Conservation (phyloP, 2,329 filamentous ascomycete species). For the Monosporascus cannonballus region DNA sequence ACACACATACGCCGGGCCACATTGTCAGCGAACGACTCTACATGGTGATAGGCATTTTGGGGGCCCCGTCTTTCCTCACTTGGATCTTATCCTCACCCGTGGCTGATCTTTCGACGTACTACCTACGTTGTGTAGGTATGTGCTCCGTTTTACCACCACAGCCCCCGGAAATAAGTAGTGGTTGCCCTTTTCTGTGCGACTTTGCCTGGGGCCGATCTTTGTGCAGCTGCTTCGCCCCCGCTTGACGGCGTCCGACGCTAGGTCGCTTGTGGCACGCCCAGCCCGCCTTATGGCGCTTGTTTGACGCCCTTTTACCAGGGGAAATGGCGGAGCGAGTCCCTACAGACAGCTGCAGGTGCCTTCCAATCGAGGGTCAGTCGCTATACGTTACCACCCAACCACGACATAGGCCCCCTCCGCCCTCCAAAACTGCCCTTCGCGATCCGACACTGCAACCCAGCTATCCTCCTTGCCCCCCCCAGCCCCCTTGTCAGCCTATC, state of each 20-base stretch:
- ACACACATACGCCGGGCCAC: not conserved
- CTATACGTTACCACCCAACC: not conserved
- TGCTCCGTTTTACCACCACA: no score
- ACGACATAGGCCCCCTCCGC: not conserved
- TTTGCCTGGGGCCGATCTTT: no score
- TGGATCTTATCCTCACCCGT: no score
- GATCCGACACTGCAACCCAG: not conserved
- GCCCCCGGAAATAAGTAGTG: no score
- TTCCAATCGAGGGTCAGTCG: not conserved
- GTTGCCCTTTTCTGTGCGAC: no score
- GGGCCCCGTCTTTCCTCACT: not conserved
- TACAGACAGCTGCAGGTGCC: not conserved
- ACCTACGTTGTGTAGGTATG: no score
- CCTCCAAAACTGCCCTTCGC: not conserved
- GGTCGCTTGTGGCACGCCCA: not conserved
- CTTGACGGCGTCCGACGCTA: not conserved
- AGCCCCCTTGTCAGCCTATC: not conserved
- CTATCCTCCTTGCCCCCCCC: not conserved
- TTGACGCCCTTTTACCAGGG: not conserved
- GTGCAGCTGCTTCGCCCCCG: not conserved
- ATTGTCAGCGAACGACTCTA: not conserved
- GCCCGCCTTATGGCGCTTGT: not conserved
- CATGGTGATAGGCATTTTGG: not conserved
- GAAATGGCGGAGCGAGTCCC: not conserved
- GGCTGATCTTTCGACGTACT: no score